Conservation (phyloP, 2,329 filamentous ascomycete genomes). For the Colletotrichum lupini region DNA sequence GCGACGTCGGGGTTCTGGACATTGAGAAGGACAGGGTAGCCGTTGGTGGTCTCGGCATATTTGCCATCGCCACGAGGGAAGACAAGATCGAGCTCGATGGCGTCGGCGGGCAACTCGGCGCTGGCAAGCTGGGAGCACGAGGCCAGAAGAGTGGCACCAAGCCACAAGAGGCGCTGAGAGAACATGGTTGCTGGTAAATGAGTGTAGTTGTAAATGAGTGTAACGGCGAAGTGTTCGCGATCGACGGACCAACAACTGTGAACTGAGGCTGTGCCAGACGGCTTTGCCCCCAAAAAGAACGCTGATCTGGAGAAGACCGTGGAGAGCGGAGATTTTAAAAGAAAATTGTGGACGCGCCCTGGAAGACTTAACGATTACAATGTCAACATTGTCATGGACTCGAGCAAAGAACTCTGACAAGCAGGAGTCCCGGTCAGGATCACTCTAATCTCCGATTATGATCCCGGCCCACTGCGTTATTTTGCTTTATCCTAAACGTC, state of each 20-base stretch:
- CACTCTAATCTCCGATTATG: constrained; percentile 31
- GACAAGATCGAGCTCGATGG: constrained; percentile 34
- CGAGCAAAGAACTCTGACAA: not conserved
- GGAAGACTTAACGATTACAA: not conserved
- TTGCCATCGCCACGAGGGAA: constrained; percentile 33
- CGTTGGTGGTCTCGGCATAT: constrained; percentile 28
- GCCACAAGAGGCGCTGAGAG: constrained; percentile 16
- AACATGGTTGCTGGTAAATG: constrained; percentile 3
- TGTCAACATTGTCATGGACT: not conserved
- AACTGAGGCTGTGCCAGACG: constrained; percentile 5
- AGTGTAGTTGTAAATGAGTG: not conserved
- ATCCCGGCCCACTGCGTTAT: constrained; percentile 20
- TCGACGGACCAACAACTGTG: constrained; percentile 1
- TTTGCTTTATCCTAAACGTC: constrained; percentile 29
- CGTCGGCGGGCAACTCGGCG: constrained; percentile 33
- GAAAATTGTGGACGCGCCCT: not conserved
- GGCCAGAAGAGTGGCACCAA: constrained; percentile 21
- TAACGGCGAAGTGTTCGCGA: constrained; percentile 20
- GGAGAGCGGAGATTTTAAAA: constrained; percentile 23
- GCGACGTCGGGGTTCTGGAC: constrained; percentile 33
- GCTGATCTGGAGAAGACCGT: constrained; percentile 16
- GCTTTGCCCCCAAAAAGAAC: constrained; percentile 9
- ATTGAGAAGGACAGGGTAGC: constrained; percentile 32
- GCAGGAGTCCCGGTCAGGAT: constrained; percentile 17
- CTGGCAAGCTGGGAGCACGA: constrained; percentile 8